Percentiles rank a stretch among this genome's conserved stretches.
phyloP scores from a whole-genome alignment of 2,329 filamentous ascomycete species.

The Sarocladium strictum region DNA sequence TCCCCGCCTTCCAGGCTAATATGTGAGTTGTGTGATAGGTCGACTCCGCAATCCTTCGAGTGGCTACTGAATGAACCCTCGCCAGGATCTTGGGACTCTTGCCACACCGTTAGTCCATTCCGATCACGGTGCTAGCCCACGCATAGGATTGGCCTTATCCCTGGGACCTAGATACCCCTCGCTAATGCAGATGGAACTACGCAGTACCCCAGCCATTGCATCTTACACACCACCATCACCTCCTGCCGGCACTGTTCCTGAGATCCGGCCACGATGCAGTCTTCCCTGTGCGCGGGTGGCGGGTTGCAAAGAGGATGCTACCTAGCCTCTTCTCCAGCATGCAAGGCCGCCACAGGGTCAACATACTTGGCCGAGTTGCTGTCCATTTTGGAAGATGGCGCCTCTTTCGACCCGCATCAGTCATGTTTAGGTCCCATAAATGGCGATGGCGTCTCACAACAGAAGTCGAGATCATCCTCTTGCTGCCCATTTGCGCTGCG shows the following conservation, averaged over 20 bases:
- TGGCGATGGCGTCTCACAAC: no score
- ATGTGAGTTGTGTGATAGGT: neutral
- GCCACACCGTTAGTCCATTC: no score
- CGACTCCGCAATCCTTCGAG: no score
- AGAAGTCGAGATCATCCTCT: no score
- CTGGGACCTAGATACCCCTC: no score
- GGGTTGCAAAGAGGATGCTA: neutral
- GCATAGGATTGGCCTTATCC: no score
- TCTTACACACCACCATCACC: constrained; percentile 2
- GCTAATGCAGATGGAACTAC: no score
- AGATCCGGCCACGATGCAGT: neutral
- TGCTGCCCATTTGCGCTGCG: no score
- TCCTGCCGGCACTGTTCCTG: neutral
- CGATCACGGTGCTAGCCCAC: no score
- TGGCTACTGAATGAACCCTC: no score
- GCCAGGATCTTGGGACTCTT: no score
- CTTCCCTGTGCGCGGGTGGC: neutral
- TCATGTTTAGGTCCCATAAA: neutral
- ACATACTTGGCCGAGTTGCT: neutral
- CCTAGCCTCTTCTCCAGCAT: neutral
- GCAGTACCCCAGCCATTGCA: neutral
- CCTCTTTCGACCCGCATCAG: neutral
- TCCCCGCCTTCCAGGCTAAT: neutral
- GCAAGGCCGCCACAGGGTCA: neutral
- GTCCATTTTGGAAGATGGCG: neutral